Percentiles rank a stretch among this genome's conserved stretches.
Conservation (phyloP, 441 rosid species). For the Cnidoscolus chayamansa region DNA sequence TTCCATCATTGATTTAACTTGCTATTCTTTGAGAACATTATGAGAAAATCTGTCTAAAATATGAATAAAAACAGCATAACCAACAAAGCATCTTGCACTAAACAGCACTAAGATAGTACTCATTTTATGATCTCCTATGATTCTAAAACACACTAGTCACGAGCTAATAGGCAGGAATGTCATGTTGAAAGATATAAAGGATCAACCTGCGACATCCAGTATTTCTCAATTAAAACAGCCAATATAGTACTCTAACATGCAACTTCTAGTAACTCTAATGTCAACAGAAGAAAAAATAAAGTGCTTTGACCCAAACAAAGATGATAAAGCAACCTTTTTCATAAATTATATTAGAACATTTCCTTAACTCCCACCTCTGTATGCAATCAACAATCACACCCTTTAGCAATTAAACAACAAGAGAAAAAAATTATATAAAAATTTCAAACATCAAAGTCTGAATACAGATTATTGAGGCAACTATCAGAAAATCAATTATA, state of each 20-base stretch:
- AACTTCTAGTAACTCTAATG: no score
- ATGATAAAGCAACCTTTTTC: not conserved
- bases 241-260: no score
- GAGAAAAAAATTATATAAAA: not conserved
- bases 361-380: not conserved
- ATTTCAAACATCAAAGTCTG: not conserved
- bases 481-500: no score
- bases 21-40: no score
- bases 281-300: not conserved
- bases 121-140: not conserved
- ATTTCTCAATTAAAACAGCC: no score
- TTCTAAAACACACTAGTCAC: no score
- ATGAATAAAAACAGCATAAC: no score
- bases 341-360: not conserved
- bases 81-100: no score
- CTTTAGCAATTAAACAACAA: not conserved
- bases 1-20: no score
- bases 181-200: not conserved
- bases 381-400: not conserved
- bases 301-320: not conserved
- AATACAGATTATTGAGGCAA: not conserved
- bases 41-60: no score
- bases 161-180: not conserved
- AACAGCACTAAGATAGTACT: no score
- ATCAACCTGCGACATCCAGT: no score